Conservation (phyloP, 108 stramenopile species). For the Fragilaria crotonensis region DNA sequence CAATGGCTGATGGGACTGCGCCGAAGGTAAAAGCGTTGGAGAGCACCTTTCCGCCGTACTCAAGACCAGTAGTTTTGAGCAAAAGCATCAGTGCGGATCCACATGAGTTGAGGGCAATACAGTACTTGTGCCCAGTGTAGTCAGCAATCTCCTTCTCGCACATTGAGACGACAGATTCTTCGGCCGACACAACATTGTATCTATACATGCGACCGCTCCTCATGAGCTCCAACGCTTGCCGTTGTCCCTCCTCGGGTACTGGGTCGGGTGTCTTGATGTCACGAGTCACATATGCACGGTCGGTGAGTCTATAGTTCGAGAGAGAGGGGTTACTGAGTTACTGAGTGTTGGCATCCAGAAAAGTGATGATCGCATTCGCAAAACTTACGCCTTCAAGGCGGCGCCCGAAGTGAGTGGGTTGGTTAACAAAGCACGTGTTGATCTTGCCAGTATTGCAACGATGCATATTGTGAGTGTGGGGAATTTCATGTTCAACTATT, state of each 20-base stretch:
- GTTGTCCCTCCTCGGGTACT: constrained; percentile 61
- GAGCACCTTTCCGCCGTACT: constrained; percentile 80
- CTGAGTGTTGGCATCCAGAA: too few relatives aligned
- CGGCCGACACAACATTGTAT: constrained; percentile 62
- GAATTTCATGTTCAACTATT: too few relatives aligned
- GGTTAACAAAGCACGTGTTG: background rate
- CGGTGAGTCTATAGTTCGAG: too few relatives aligned
- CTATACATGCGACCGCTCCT: constrained; percentile 65
- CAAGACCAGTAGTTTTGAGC: constrained; percentile 67
- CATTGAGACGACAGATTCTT: constrained; percentile 45
- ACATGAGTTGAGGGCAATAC: constrained; percentile 80
- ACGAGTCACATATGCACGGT: constrained; percentile 46
- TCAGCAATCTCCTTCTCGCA: constrained; percentile 72
- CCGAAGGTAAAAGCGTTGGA: constrained; percentile 89
- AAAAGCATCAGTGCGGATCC: constrained; percentile 83
- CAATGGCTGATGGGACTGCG: constrained; percentile 76
- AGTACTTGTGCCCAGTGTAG: constrained; percentile 82
- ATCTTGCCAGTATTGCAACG: background rate
- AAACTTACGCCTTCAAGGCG: too few relatives aligned
- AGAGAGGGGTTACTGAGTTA: too few relatives aligned
- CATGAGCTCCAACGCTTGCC: constrained; percentile 67
- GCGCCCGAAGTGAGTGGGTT: too few relatives aligned
- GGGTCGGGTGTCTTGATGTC: constrained; percentile 85
- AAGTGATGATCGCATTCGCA: too few relatives aligned
- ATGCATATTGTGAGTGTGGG: too few relatives aligned